These are phyloP conservation scores for Periconia sp. DNA, from an alignment of 2,329 filamentous ascomycete species.

Conservation along the genomic window DNA sequence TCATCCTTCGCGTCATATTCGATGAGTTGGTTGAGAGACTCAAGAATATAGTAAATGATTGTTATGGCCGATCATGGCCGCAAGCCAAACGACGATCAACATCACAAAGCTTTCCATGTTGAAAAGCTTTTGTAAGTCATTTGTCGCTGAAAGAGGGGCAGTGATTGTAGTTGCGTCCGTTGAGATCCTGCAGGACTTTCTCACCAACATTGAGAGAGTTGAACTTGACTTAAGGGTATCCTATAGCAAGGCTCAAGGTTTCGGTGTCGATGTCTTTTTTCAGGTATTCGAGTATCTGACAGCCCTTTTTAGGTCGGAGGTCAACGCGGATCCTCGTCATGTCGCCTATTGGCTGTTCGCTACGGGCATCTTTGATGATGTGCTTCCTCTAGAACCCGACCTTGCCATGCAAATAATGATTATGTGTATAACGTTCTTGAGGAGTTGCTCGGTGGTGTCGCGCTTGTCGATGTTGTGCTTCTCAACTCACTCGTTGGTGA, in stretches of 20 bases:
- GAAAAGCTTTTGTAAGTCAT: slow-evolving; percentile 80
- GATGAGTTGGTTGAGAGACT: too few relatives aligned
- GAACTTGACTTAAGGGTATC: slow-evolving; percentile 99
- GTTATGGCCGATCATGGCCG: too few relatives aligned
- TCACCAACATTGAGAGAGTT: slow-evolving; percentile 92
- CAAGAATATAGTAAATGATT: too few relatives aligned
- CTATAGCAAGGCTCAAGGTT: slow-evolving; percentile 23
- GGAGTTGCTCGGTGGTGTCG: too few relatives aligned
- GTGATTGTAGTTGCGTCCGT: slow-evolving; percentile 95
- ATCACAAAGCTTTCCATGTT: too few relatives aligned
- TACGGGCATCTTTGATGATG: slow-evolving; percentile 31
- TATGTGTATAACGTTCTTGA: too few relatives aligned
- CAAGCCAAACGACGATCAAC: too few relatives aligned
- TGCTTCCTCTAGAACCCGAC: too few relatives aligned
- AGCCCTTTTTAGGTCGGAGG: slow-evolving; percentile 24
- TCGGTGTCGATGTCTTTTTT: slow-evolving; percentile 19
- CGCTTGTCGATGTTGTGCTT: too few relatives aligned
- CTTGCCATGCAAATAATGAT: too few relatives aligned
- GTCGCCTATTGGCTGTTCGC: slow-evolving; percentile 20
- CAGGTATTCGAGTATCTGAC: slow-evolving; percentile 20
- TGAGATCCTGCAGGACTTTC: slow-evolving; percentile 96
- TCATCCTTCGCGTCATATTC: slow-evolving; percentile 31
- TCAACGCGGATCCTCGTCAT: slow-evolving; percentile 25
- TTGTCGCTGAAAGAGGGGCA: too few relatives aligned
- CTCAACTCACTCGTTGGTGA: too few relatives aligned